phyloP scores from a whole-genome alignment of 805 yeast species.

The Candida adriatica region DNA sequence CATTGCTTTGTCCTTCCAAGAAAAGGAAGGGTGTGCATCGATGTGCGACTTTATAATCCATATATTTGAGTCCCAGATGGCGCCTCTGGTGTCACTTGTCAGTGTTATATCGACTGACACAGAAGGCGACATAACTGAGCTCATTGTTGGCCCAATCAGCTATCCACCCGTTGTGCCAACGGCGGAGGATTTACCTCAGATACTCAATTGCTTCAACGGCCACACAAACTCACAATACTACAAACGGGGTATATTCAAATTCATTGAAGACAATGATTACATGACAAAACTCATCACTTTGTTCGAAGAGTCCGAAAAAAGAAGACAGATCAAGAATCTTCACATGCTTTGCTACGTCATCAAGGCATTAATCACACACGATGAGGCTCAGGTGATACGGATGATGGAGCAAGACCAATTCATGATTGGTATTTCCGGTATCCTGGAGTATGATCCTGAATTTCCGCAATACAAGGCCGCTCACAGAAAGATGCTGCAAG shows the following conservation, averaged over 20 bases:
- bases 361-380: constrained; percentile 63
- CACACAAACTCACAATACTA: constrained; percentile 51
- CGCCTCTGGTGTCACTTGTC: constrained; percentile 67
- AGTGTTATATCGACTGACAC: constrained; percentile 49
- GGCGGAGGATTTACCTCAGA: constrained; percentile 40
- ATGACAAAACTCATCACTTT: constrained; percentile 42
- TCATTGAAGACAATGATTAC: constrained; percentile 47
- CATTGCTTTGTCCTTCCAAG: constrained; percentile 88
- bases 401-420: constrained; percentile 45
- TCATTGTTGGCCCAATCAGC: constrained; percentile 72
- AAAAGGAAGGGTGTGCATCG: constrained; percentile 79
- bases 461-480: constrained; percentile 76
- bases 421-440: constrained; percentile 61
- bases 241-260: constrained; percentile 51
- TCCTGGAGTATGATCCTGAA: constrained; percentile 85
- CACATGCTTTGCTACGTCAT: constrained; percentile 66
- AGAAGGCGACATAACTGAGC: constrained; percentile 58
- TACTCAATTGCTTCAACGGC: constrained; percentile 52
- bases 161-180: constrained; percentile 55
- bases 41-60: constrained; percentile 74
- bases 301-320: constrained; percentile 51
- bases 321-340: constrained; percentile 45
- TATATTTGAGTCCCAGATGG: constrained; percentile 45
- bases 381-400: constrained; percentile 59
- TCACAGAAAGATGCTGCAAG: constrained; percentile 57